Evolutionary conservation across 495 filamentous ascomycete species (phyloP), one percentile per base, ranked within the genome.

Genomic region (Halenospora varia): DNA sequence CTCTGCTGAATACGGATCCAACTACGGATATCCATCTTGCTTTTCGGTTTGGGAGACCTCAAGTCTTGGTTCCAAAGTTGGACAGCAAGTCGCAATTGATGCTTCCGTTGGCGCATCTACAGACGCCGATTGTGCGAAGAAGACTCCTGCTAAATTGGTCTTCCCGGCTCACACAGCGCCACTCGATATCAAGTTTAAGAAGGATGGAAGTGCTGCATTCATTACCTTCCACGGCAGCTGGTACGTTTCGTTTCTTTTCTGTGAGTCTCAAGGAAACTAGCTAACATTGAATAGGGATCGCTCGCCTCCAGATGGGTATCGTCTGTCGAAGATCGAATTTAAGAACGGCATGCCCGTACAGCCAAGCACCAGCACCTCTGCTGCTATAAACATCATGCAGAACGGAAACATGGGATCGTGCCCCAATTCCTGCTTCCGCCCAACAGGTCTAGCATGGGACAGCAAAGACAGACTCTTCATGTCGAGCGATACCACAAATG

Each of bases 11-110:
- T 66, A 53, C 11, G 62, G 63, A 6, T 55, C 57, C 10, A 84
- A 85, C 67, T 81, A 79, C 65, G 87, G 87, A 19, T 90, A 89
- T 63, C 87, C 88, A 10, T 56, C 68, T 10, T 90, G 87, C 66
- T 82, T 82, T 56, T 71, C 87, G 0, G 75, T 82, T 3, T 88
- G 82, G 82, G 66, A 72, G 58, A 74, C 73, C 13, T 56, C 60
- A 40, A 61, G 82, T 50, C 80, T 78, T 0, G 71, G 70, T 9
- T 61, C 81, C 6, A 51, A 62, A 11, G 62, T 78, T n/a, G 79
- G 79, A 19, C 66, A 66, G 23, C 80, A 82, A 63, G 80, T 83
- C 57, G 75, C 66, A 0, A 75, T 68, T 0, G 46, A 75, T 2
- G 35, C 64, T 15, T 71, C 74, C 25, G 50, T 20, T 26, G 70